Base-by-base conservation (phyloP, 2,329 filamentous ascomycete species). In the Talaromyces sp. region DNA sequence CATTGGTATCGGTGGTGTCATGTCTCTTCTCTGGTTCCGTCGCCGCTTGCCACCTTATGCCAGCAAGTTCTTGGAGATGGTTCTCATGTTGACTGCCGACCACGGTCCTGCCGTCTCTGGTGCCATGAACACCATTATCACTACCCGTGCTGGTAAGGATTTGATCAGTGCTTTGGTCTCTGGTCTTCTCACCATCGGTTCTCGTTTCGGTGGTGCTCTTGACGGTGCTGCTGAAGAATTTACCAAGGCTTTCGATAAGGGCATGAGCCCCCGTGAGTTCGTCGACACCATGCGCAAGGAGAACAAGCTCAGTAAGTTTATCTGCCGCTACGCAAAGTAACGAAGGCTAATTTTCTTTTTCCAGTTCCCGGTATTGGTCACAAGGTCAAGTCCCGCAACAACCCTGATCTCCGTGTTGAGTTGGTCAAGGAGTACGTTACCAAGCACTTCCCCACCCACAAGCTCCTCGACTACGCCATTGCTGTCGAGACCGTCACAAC, bases 71-170 rank as follows among this genome's bases (percentile, higher is more conserved):
- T 84, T 99, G 73, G 95, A 99, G 87, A 99, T 99, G 95, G 95
- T 99, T 71, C 94, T 99, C 80, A 99, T 99, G 95, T 89, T 99
- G 77, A 99, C 95, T 77, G 95, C 95, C 74, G 95, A 99, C 78
- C 95, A 99, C 89, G 95, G 95, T 82, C 95, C 95, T 63, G 95
- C 95, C 74, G 95, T 99, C 73, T 99, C 95, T 73, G 95, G 95
- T 87, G 95, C 95, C 81, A 99, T 99, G 95, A 99, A 99, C 90
- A 99, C 95, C 79, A 99, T 99, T 80, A 98, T 99, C 80, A 99
- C 95, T 69, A 99, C 95, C 67, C 92, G 95, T 91, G 95, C 95
- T 69, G 95, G 95, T 80, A 99, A 99, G 87, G 95, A 99, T 79
- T 85, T 99, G 72, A 98, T 99, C 85, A 93, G 89, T 74, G 91